Evolutionary conservation across 2,329 filamentous ascomycete genomes (phyloP).

Genomic region (Trichoderma hamatum): DNA sequence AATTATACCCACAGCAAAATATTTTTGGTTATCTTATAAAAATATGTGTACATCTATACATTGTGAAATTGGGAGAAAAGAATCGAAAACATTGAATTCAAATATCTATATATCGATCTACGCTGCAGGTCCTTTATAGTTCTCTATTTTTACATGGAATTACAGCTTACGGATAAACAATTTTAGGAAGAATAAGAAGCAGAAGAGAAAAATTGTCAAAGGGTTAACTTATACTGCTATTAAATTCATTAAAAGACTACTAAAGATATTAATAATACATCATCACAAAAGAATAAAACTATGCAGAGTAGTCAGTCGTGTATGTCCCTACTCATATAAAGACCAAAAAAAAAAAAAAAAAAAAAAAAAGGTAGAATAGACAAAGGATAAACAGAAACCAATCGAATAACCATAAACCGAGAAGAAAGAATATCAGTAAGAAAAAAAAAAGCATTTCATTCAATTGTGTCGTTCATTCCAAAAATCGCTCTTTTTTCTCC

Average conservation of each 20-base stretch:
- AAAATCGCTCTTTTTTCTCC: not conserved
- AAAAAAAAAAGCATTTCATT: not conserved
- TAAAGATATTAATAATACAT: not conserved
- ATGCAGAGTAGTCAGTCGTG: not conserved
- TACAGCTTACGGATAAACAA: not conserved
- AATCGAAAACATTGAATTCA: too few species aligned
- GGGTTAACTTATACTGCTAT: not conserved
- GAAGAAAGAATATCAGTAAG: not conserved
- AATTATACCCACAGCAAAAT: not conserved
- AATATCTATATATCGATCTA: too few species aligned
- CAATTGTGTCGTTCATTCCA: not conserved
- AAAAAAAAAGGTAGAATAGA: not conserved
- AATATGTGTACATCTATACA: not conserved
- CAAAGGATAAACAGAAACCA: not conserved
- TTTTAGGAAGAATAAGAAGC: not conserved
- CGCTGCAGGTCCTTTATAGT: not conserved
- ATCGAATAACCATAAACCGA: not conserved
- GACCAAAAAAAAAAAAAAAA: not conserved
- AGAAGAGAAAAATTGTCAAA: not conserved
- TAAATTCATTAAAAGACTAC: not conserved
- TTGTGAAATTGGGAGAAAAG: not conserved
- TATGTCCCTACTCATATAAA: not conserved
- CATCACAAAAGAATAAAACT: not conserved
- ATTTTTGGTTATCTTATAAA: not conserved
- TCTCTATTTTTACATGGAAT: not conserved